Base-by-base conservation (phyloP, 768 basidiomycete species). In the Tricholoma terreum region DNA sequence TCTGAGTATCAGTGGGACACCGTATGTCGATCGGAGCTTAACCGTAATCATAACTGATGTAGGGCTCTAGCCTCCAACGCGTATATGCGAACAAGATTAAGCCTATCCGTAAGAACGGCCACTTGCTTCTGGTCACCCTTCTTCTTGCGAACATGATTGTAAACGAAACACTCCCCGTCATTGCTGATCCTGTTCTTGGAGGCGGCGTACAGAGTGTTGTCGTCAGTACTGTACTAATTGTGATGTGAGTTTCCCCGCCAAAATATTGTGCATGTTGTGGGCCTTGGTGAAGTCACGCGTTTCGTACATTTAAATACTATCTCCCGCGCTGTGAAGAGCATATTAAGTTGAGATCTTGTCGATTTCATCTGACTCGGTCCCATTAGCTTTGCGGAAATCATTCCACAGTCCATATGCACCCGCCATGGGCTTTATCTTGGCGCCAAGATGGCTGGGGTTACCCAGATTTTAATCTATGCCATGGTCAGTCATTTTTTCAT, bases 81-180 rank as follows among this genome's bases (percentile, higher is more conserved):
- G 76, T 77, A 57, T 89, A 92, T 60, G 94, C 94, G 7, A 83
- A 83, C 64, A 87, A 89, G 73, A 95, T 95, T 65, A 85, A 86
- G 69, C 93, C 93, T 11, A 86, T 96, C 49, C 87, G 92, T 55
- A 78, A 85, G 75, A 87, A 93, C 63, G 90, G 90, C 1, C 91
- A 93, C 67, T 75, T 92, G 30, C 78, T 94, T 9, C 82, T 94
- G 57, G 90, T 92, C 55, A 92, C 90, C 0, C 83, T 92, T 36
- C 81, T 93, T 9, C 74, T 94, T 30, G 86, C 89, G 33, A 94
- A 95, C 72, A 94, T 95, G 93, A 90, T 94, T 56, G 87, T 89
- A 65, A 94, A 94, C 69, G 92, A 94, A 73, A 80, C 89, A 0
- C 82, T 94, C 4, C 93, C 94, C 34, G 81, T 94, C 61, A 91